Percentiles rank a stretch among this genome's conserved stretches.
These are phyloP conservation scores for Mucor indicus DNA, from an alignment of 371 early-diverging fungal species.

Conservation along the genomic window DNA sequence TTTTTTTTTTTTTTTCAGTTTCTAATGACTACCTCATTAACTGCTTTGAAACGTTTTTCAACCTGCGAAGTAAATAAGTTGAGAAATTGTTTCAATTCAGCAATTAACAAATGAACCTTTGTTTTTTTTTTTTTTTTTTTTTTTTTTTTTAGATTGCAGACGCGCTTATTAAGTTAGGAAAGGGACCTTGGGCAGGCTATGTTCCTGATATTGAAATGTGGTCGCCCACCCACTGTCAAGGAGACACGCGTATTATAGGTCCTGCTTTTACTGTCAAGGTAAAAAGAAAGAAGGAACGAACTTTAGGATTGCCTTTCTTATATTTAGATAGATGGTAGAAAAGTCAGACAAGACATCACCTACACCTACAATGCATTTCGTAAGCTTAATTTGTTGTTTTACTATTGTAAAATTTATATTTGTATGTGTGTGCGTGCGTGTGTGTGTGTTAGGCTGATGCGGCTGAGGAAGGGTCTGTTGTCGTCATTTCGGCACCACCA, in stretches of 20 bases:
- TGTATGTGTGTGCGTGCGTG: background rate
- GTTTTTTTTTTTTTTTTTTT: no score
- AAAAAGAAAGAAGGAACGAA: background rate
- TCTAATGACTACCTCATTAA: slow-evolving; percentile 7
- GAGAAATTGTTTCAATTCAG: background rate
- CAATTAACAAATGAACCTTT: no score
- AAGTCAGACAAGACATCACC: slow-evolving; percentile 45
- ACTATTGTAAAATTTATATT: background rate
- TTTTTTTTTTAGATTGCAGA: slow-evolving; percentile 59
- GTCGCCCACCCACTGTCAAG: slow-evolving; percentile 61
- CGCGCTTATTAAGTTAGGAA: slow-evolving; percentile 64
- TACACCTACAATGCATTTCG: slow-evolving; percentile 50
- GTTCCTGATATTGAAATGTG: slow-evolving; percentile 66
- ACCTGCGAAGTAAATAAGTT: slow-evolving; percentile 32
- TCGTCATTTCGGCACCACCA: slow-evolving; percentile 70
- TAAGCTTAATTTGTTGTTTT: slow-evolving; percentile 23
- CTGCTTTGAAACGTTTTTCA: slow-evolving; percentile 26
- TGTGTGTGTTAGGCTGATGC: slow-evolving; percentile 47
- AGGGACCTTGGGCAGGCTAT: slow-evolving; percentile 58
- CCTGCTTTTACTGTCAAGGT: slow-evolving; percentile 78
- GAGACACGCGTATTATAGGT: slow-evolving; percentile 63
- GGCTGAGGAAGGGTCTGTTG: slow-evolving; percentile 51
- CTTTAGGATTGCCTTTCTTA: background rate
- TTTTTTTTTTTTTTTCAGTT: background rate
- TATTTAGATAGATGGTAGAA: slow-evolving; percentile 45